These are phyloP conservation scores for Neurospora sp. DNA, from an alignment of 495 filamentous ascomycete genomes.

Conservation along the genomic window DNA sequence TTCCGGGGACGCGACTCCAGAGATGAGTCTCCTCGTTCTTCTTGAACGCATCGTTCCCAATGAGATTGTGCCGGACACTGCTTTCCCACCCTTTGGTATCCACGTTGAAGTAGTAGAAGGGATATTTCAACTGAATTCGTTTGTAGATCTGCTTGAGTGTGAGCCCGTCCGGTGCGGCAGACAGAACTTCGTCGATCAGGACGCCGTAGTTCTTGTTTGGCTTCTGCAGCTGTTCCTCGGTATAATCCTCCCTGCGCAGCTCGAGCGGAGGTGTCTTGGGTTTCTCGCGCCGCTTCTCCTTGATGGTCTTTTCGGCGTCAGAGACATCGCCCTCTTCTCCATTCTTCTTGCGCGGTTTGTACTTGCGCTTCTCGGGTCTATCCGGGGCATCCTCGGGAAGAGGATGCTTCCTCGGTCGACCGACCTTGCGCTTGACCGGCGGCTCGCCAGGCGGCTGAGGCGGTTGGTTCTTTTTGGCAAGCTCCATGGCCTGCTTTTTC, in stretches of 20 bases:
- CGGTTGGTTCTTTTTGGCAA: slow-evolving; percentile 36
- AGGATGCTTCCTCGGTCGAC: slow-evolving; percentile 43
- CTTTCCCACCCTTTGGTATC: slow-evolving; percentile 90
- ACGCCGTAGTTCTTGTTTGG: slow-evolving; percentile 80
- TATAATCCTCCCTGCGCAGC: slow-evolving; percentile 64
- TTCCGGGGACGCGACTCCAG: slow-evolving; percentile 39
- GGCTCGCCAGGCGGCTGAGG: slow-evolving; percentile 34
- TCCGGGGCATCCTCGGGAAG: slow-evolving; percentile 43
- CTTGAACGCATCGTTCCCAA: slow-evolving; percentile 76
- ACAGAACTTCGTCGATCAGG: slow-evolving; percentile 82
- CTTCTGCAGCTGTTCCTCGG: slow-evolving; percentile 74
- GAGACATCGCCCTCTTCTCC: slow-evolving; percentile 38
- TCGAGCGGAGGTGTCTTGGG: slow-evolving; percentile 48
- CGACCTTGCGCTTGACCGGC: slow-evolving; percentile 50
- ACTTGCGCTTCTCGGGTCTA: slow-evolving; percentile 65
- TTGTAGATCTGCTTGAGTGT: slow-evolving; percentile 92
- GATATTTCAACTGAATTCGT: slow-evolving; percentile 76
- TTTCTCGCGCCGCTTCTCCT: slow-evolving; percentile 51
- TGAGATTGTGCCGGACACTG: slow-evolving; percentile 90
- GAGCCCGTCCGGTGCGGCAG: slow-evolving; percentile 60
- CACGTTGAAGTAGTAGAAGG: slow-evolving; percentile 76
- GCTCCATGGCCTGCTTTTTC: slow-evolving; percentile 49
- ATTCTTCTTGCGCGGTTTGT: slow-evolving; percentile 62
- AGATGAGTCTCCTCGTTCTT: slow-evolving; percentile 57
- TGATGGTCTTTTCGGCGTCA: slow-evolving; percentile 37